Conservation (phyloP, 2,329 filamentous ascomycete genomes). For the Fusarium sarcochroum region DNA sequence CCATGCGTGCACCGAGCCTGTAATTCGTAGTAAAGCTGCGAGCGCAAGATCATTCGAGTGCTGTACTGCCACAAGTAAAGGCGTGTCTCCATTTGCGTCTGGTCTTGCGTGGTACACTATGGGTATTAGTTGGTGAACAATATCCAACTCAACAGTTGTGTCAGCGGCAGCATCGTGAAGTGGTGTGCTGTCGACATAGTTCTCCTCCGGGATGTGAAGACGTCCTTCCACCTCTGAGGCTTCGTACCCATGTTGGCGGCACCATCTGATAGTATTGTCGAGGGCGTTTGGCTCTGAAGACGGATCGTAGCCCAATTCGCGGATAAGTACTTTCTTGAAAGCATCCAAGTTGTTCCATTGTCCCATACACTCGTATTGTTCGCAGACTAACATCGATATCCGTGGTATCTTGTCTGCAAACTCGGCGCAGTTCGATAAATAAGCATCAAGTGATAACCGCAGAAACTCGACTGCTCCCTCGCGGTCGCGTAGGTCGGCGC, state of each 20-base stretch:
- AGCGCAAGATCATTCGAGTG: slow-evolving; percentile 19
- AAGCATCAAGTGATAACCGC: slow-evolving; percentile 1
- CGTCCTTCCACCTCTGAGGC: not conserved
- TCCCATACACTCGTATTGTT: slow-evolving; percentile 18
- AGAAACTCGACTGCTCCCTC: slow-evolving; percentile 15
- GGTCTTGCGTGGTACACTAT: not conserved
- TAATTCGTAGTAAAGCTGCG: not conserved
- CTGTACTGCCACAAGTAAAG: slow-evolving; percentile 19
- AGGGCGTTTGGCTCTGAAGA: slow-evolving; percentile 11
- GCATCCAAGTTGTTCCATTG: slow-evolving; percentile 17
- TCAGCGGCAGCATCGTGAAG: slow-evolving; percentile 20
- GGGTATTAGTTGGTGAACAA: slow-evolving; percentile 20
- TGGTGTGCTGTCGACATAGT: not conserved
- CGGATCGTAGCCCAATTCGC: not conserved
- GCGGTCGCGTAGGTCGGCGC: slow-evolving; percentile 14
- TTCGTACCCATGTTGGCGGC: slow-evolving; percentile 2
- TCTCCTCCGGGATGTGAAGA: slow-evolving; percentile 1
- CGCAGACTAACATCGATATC: slow-evolving; percentile 16
- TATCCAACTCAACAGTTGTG: not conserved
- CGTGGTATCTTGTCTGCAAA: slow-evolving; percentile 1
- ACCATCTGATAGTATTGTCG: slow-evolving; percentile 16
- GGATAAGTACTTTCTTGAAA: slow-evolving; percentile 10
- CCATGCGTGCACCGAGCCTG: slow-evolving; percentile 12
- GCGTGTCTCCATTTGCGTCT: slow-evolving; percentile 15
- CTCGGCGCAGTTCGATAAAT: not conserved